Base-by-base conservation (phyloP, 139 green algal species). In the Micractinium sp. region DNA sequence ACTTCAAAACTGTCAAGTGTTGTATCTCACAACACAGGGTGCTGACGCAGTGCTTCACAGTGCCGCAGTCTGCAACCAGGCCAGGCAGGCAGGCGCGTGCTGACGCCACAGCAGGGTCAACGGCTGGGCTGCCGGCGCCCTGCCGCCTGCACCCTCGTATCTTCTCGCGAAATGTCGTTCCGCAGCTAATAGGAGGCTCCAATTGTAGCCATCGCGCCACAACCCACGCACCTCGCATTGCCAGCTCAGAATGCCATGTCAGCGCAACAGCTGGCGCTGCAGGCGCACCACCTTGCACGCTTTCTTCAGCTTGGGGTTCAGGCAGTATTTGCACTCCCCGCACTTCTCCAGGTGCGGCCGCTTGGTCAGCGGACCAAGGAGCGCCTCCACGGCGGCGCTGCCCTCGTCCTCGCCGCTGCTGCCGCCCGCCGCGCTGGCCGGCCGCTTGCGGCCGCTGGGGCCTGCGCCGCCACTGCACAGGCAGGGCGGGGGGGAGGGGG, bases 291-390 rank as follows among this genome's bases (percentile, higher is more conserved):
- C 38, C 67, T 73, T 47, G 85, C 85, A 88, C 19, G 71, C 85
- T 41, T 88, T 88, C 71, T 88, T 88, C 41, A 69, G 47, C 63
- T 71, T 61, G 19, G 85, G 85, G 41, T 88, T 82, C 22, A 87
- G 66, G 83, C 83, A 87, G 83, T 81, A 74, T 36, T 53, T 73
- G 69, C 85, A 88, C 27, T 61, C 4, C 27, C 85, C 71, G 71
- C 71, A 81, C 85, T 81, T 82, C 31, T 82, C 71, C 3, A 73
- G 5, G 69, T 47, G 85, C 25, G 23, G 4, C 13, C 74, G 74
- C 71, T 82, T 82, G 71, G 12, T 12, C 20, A 69, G 31, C n/a
- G 78, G 41, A 2, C 29, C 41, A 29, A 66, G 39, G 67, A 31
- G 23, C 84, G n/a, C 39, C 1, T 61, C 56, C 23, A 35, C 19